These are phyloP conservation scores for Cydonia oblonga DNA, from an alignment of 331 rosid genomes.

Conservation along the genomic window DNA sequence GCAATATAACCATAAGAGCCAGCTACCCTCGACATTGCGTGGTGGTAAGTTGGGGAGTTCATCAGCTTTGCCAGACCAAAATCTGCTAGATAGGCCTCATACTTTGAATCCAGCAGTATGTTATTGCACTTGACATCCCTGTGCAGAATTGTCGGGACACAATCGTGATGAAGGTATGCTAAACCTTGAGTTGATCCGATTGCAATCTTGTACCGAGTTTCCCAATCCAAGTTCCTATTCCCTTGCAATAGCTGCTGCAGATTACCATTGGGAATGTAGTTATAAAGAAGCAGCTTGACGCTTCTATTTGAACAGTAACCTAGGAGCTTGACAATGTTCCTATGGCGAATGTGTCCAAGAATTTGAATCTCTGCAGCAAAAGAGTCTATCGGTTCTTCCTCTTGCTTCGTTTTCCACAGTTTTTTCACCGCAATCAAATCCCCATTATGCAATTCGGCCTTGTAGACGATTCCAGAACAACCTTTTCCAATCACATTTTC, in stretches of 20 bases:
- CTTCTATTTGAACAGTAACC: constrained; percentile 85
- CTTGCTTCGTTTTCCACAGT: constrained; percentile 77
- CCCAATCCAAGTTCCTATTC: constrained; percentile 78
- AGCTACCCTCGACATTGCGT: constrained; percentile 85
- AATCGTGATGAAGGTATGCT: constrained; percentile 87
- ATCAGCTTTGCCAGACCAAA: constrained; percentile 83
- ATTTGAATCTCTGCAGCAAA: constrained; percentile 87
- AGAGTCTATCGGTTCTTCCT: constrained; percentile 65
- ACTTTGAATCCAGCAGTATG: constrained; percentile 74
- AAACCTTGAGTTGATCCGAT: constrained; percentile 85
- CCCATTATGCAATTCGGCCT: constrained; percentile 75
- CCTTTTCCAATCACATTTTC: constrained; percentile 86
- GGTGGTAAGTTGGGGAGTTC: constrained; percentile 66
- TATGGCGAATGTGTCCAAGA: constrained; percentile 82
- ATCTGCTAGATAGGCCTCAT: constrained; percentile 76
- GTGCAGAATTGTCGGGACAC: constrained; percentile 82
- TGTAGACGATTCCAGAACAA: constrained; percentile 74
- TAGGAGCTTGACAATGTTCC: constrained; percentile 77
- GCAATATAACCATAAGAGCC: constrained; percentile 95
- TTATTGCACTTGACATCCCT: constrained; percentile 93
- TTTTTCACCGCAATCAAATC: constrained; percentile 80
- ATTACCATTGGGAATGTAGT: constrained; percentile 79
- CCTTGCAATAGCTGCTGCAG: constrained; percentile 67
- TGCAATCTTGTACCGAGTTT: constrained; percentile 82
- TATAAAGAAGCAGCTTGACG: constrained; percentile 78